Evolutionary conservation across 148 eudicot species (phyloP).

Genomic region (Rhododendron henanense): DNA sequence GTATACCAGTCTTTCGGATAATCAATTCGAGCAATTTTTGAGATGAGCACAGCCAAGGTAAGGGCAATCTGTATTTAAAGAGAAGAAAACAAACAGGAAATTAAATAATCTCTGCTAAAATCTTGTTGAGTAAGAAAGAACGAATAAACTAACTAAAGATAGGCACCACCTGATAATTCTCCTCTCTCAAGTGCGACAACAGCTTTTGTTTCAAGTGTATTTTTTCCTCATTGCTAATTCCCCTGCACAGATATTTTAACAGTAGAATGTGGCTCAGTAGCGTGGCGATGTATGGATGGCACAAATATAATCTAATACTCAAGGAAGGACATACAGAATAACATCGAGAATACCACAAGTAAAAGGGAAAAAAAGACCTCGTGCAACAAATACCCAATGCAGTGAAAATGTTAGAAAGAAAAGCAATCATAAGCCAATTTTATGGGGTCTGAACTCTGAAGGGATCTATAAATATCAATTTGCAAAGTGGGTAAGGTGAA

Average conservation of each 20-base stretch:
- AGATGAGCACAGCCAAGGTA: constrained; percentile 82
- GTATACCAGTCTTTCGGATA: constrained; percentile 88
- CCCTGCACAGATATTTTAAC: constrained; percentile 48
- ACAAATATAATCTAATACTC: background rate
- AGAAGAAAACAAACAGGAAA: constrained; percentile 10
- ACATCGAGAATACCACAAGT: background rate
- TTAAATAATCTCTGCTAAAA: background rate
- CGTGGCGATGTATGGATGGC: background rate
- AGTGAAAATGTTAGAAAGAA: background rate
- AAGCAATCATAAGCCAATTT: background rate
- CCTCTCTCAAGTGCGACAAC: constrained; percentile 90
- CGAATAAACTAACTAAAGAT: background rate
- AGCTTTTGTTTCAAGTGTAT: constrained; percentile 58
- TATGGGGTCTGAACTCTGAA: background rate
- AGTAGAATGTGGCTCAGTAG: constrained; percentile 5
- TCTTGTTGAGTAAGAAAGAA: background rate
- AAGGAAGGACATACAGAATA: background rate
- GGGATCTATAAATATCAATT: background rate
- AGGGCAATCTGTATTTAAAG: constrained; percentile 67
- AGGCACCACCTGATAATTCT: constrained; percentile 73
- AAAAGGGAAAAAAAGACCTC: background rate
- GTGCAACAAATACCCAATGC: background rate
- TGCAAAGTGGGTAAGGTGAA: background rate
- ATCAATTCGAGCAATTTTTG: constrained; percentile 96
- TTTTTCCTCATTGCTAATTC: constrained; percentile 83